Evolutionary conservation across 257 asterid genomes (phyloP).

Genomic region (Plectranthus barbatus): DNA sequence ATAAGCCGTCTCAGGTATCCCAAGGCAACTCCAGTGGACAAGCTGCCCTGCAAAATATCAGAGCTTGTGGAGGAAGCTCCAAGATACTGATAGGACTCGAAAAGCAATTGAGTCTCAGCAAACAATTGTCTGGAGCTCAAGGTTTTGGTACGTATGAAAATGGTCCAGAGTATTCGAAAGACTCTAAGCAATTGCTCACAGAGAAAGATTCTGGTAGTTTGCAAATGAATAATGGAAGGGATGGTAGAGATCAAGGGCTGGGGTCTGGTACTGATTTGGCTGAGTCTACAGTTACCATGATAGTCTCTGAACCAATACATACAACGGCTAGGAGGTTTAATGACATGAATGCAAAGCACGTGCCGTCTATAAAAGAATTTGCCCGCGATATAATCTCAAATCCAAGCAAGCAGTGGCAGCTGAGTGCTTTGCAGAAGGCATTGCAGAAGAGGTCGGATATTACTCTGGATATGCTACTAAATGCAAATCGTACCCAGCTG

Average conservation of each 20-base stretch:
- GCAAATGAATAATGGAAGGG: constrained; percentile 32
- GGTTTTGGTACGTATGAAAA: constrained; percentile 53
- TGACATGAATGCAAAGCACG: constrained; percentile 50
- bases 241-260: constrained; percentile 43
- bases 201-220: constrained; percentile 48
- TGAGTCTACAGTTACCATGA: constrained; percentile 70
- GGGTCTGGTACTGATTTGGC: constrained; percentile 55
- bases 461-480: constrained; percentile 52
- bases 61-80: constrained; percentile 47
- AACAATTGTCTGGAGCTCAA: constrained; percentile 40
- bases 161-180: constrained; percentile 44
- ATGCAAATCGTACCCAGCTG: constrained; percentile 53
- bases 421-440: constrained; percentile 70
- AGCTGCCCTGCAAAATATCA: constrained; percentile 28
- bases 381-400: constrained; percentile 54
- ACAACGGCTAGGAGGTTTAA: constrained; percentile 48
- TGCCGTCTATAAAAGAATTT: constrained; percentile 56
- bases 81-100: constrained; percentile 47
- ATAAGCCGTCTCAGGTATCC: constrained; percentile 49
- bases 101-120: constrained; percentile 45
- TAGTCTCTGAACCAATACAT: constrained; percentile 73
- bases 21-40: constrained; percentile 52
- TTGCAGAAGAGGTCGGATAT: constrained; percentile 56
- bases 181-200: constrained; percentile 29
- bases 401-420: constrained; percentile 65